Evolutionary conservation across 2,329 filamentous ascomycete genomes (phyloP).

Genomic region (Penicillium sp.): DNA sequence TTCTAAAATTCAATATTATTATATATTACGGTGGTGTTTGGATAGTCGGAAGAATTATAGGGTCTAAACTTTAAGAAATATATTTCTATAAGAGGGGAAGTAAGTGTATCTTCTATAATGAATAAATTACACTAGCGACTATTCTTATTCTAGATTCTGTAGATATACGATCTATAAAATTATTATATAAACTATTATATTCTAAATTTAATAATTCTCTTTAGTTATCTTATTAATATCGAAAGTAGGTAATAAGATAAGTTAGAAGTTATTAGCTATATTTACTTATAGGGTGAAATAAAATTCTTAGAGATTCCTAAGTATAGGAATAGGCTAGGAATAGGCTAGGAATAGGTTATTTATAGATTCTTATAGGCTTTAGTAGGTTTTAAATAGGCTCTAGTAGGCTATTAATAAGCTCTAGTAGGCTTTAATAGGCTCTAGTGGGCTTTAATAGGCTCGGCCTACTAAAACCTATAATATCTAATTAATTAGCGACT

Average conservation of each 20-base stretch:
- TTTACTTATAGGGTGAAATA: not conserved
- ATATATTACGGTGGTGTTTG: conserved; percentile 1
- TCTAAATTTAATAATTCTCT: conserved; percentile 1
- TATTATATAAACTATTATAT: not conserved
- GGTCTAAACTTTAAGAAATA: conserved; percentile 1
- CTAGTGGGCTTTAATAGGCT: not conserved
- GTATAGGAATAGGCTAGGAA: too few relatives aligned
- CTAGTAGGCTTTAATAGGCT: not conserved
- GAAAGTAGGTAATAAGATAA: conserved; percentile 2
- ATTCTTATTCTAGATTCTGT: conserved; percentile 2
- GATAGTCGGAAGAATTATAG: not conserved
- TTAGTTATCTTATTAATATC: not conserved
- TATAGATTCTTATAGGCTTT: too few relatives aligned
- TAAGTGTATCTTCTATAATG: not conserved
- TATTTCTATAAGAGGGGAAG: not conserved
- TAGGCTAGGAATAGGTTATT: not conserved
- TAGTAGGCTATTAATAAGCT: not conserved
- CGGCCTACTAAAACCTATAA: not conserved
- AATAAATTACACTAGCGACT: conserved; percentile 4
- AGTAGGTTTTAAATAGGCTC: not conserved
- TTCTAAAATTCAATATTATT: not conserved
- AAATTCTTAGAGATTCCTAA: conserved; percentile 1
- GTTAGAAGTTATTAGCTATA: not conserved
- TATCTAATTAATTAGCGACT: not conserved
- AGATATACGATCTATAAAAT: not conserved